phyloP scores from a whole-genome alignment of 2,329 filamentous ascomycete genomes.

The Ophiostoma australiae region DNA sequence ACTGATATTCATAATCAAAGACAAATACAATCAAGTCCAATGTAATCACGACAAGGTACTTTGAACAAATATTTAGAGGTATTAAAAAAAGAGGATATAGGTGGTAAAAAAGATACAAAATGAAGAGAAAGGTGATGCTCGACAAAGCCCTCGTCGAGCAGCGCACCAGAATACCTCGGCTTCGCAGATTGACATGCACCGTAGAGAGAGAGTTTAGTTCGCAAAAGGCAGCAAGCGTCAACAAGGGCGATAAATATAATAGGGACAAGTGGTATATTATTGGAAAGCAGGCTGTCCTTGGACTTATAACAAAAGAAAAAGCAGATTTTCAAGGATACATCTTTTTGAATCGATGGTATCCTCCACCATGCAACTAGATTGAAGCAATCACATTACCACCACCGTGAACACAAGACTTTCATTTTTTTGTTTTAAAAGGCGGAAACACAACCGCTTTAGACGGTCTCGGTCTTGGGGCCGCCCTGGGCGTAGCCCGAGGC shows the following conservation, averaged over 20 bases:
- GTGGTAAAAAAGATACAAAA: constrained; percentile 4
- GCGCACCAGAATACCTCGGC: neutral
- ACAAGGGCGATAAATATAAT: neutral
- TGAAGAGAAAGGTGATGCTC: neutral
- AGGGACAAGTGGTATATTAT: constrained; percentile 10
- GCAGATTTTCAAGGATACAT: constrained; percentile 4
- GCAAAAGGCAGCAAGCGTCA: neutral
- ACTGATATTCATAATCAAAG: neutral
- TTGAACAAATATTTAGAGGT: neutral
- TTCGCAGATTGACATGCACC: neutral
- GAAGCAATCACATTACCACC: too few relatives aligned
- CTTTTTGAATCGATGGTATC: neutral
- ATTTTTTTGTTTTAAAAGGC: too few relatives aligned
- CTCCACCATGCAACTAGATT: neutral
- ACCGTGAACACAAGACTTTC: neutral
- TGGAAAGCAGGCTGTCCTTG: constrained; percentile 11
- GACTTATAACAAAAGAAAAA: neutral
- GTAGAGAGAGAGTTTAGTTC: neutral
- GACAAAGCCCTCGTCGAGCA: neutral
- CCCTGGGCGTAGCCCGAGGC: constrained; percentile 37
- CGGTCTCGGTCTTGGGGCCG: constrained; percentile 7
- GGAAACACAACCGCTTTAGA: neutral
- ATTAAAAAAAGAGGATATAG: neutral
- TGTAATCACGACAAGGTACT: neutral
- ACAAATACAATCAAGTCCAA: neutral